Percentiles rank a stretch among this genome's conserved stretches.
Evolutionary conservation across 2,329 filamentous ascomycete genomes (phyloP).

Genomic region (Nemania abortiva): DNA sequence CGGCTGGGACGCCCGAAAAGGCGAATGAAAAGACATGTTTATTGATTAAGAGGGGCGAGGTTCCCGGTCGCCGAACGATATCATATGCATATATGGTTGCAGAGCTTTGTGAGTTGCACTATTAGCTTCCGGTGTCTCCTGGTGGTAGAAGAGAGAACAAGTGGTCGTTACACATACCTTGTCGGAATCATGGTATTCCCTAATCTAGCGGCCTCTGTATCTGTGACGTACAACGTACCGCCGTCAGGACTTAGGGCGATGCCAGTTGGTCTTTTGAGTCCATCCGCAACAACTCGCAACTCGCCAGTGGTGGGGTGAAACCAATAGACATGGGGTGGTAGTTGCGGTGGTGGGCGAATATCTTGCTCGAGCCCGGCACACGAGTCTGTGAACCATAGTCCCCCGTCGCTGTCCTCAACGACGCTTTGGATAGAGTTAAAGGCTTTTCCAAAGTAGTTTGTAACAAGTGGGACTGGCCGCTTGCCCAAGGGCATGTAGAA

Average conservation of each 20-base stretch:
- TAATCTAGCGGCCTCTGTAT: conserved; percentile 51
- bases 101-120: conserved; percentile 40
- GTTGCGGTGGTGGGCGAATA: conserved; percentile 57
- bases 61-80: conserved; percentile 52
- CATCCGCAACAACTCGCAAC: conserved; percentile 62
- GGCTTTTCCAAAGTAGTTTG: conserved; percentile 58
- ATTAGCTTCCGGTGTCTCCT: conserved; percentile 12
- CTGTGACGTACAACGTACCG: conserved; percentile 58
- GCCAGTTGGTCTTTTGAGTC: conserved; percentile 58
- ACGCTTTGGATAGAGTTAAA: conserved; percentile 63
- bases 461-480: conserved; percentile 54
- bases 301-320: conserved; percentile 57
- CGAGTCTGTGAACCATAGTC: conserved; percentile 65
- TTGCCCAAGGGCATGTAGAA: conserved; percentile 52
- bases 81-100: conserved; percentile 63
- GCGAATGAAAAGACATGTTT: conserved; percentile 65
- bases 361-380: conserved; percentile 59
- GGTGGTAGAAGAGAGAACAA: background rate
- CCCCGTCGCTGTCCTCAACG: conserved; percentile 54
- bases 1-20: conserved; percentile 59
- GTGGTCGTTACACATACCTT: conserved; percentile 43
- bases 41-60: conserved; percentile 59
- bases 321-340: conserved; percentile 64
- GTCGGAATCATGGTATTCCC: conserved; percentile 48
- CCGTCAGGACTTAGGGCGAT: conserved; percentile 56